Evolutionary conservation across 2,329 filamentous ascomycete species (phyloP).

Genomic region (Phaeophleospora eucalypticola): DNA sequence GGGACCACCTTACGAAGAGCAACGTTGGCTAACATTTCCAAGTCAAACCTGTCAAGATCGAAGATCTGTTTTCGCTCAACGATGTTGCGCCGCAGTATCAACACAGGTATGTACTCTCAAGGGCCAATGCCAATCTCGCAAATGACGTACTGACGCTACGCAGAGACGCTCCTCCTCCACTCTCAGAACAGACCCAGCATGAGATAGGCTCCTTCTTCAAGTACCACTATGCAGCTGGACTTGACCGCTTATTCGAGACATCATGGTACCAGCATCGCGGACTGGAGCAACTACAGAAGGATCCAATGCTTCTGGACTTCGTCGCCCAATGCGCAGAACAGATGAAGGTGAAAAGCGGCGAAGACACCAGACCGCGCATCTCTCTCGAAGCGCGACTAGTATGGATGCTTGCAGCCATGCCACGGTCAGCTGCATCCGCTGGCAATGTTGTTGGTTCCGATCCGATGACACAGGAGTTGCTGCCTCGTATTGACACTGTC

Average conservation of each 20-base stretch:
- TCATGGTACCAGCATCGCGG: slow-evolving; percentile 68
- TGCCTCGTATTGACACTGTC: slow-evolving; percentile 67
- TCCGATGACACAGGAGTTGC: slow-evolving; percentile 52
- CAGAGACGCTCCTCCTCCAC: slow-evolving; percentile 34
- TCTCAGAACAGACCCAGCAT: slow-evolving; percentile 49
- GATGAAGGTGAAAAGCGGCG: slow-evolving; percentile 28
- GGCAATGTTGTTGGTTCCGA: slow-evolving; percentile 41
- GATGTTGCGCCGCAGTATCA: slow-evolving; percentile 48
- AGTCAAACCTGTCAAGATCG: slow-evolving; percentile 56
- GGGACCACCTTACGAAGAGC: not conserved
- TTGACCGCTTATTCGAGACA: slow-evolving; percentile 76
- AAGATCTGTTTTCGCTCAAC: slow-evolving; percentile 66
- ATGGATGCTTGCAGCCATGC: slow-evolving; percentile 56
- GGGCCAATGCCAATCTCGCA: not conserved
- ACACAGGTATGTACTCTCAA: slow-evolving; percentile 4
- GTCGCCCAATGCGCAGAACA: slow-evolving; percentile 60
- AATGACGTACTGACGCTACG: not conserved
- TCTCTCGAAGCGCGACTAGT: slow-evolving; percentile 58
- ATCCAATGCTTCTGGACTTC: slow-evolving; percentile 60
- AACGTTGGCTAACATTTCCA: slow-evolving; percentile 11
- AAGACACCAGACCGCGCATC: slow-evolving; percentile 17
- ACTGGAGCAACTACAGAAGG: slow-evolving; percentile 50
- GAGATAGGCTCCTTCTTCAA: slow-evolving; percentile 71
- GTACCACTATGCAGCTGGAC: slow-evolving; percentile 69
- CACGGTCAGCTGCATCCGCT: slow-evolving; percentile 35